Evolutionary conservation across 2,329 filamentous ascomycete species (phyloP).

Genomic region (Chrysoporthe puriensis): DNA sequence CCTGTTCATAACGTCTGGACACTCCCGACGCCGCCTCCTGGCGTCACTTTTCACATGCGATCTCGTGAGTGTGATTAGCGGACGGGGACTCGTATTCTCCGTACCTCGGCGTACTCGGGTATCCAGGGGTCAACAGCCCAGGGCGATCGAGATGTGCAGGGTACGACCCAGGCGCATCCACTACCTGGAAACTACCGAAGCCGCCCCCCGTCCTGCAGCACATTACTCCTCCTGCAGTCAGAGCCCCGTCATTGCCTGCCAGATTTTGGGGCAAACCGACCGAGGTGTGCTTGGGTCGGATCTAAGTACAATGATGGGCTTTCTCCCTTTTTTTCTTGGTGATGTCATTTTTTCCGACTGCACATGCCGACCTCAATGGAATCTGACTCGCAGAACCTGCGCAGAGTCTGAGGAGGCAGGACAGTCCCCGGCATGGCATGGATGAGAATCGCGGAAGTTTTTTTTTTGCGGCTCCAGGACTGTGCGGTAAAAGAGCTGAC

Average conservation of each 20-base stretch:
- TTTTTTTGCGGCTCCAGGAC: neutral
- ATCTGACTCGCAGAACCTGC: neutral
- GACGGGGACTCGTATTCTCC: neutral
- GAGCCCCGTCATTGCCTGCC: neutral
- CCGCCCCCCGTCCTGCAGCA: neutral
- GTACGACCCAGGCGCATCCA: neutral
- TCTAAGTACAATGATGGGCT: neutral
- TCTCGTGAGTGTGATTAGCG: neutral
- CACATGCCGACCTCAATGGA: neutral
- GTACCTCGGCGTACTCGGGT: neutral
- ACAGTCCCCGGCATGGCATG: neutral
- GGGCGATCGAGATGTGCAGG: neutral
- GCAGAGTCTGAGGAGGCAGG: neutral
- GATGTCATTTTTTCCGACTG: neutral
- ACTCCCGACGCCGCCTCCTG: neutral
- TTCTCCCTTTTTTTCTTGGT: neutral
- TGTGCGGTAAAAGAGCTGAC: neutral
- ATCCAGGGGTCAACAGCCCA: neutral
- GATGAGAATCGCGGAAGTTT: neutral
- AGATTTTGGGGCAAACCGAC: neutral
- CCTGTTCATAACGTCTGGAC: neutral
- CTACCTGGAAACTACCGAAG: slow-evolving; percentile 7
- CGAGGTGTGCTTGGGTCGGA: neutral
- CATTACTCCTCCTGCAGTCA: neutral
- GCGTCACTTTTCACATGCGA: neutral